A percentile compares a stretch with the other conserved stretches of the same genome.
phyloP scores from a whole-genome alignment of 768 basidiomycete genomes.

The Rubroboletus satanas region DNA sequence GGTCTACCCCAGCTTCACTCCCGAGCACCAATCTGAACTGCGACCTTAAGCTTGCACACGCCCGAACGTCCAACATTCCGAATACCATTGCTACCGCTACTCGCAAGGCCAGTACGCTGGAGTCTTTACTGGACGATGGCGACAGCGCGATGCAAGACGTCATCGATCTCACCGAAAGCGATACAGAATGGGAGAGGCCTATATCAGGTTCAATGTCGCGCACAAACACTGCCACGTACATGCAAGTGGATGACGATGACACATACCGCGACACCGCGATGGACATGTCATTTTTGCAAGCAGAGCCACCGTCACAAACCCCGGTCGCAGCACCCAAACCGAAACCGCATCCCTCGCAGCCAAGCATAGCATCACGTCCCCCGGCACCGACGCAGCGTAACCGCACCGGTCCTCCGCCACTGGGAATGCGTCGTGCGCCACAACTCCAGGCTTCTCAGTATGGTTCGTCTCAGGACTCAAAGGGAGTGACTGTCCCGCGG shows the following conservation, averaged over 20 bases:
- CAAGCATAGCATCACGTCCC: not conserved
- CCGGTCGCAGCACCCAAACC: not conserved
- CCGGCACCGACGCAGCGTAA: not conserved
- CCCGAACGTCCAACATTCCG: not conserved
- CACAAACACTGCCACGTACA: too few relatives aligned
- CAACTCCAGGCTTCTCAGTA: too few relatives aligned
- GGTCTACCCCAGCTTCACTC: slow-evolving; percentile 8
- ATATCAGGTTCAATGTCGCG: not conserved
- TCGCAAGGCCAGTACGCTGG: not conserved
- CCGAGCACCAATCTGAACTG: slow-evolving; percentile 11
- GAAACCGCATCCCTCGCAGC: not conserved
- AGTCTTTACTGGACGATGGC: not conserved
- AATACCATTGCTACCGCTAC: not conserved
- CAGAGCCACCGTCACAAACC: not conserved
- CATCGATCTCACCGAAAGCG: not conserved
- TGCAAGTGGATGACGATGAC: not conserved
- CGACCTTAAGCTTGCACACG: slow-evolving; percentile 1
- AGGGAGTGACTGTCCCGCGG: too few relatives aligned
- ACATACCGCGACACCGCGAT: not conserved
- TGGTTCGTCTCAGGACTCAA: too few relatives aligned
- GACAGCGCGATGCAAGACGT: too few relatives aligned
- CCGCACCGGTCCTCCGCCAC: too few relatives aligned
- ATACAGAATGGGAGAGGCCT: too few relatives aligned
- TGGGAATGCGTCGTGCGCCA: too few relatives aligned
- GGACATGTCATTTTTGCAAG: not conserved